Evolutionary conservation across 305 asterid species (phyloP), one percentile per base, ranked within the genome.

Genomic region (Salvia sclarea): DNA sequence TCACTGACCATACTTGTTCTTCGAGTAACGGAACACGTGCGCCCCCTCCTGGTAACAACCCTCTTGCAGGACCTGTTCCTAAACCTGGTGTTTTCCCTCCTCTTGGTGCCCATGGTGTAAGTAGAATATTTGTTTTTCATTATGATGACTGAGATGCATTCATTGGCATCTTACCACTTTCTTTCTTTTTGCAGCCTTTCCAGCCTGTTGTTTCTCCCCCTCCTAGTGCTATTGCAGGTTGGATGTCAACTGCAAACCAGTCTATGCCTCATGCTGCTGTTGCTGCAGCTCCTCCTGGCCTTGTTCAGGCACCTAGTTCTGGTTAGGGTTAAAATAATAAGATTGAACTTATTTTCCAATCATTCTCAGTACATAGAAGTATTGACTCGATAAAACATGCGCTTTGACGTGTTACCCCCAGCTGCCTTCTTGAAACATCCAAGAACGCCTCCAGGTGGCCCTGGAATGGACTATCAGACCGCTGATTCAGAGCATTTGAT

Each of bases 401-500:
- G 8, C 25, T 40, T 31, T 50, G 37, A 8, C 61, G 37, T 69
- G 72, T 61, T 72, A 31, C 52, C 68, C 28, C 53, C 86, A 86
- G 96, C 88, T 76, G 88, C 88, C 48, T 84, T 86, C 78, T 71
- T 88, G 70, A 88, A 88, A 75, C 94, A 83, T 77, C 89, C 94
- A 14, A 86, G 96, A 80, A 83, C 95, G 45, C 92, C 96, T 28
- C 88, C 89, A 13, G 85, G 86, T 75, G 92, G 85, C 62, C 92
- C 92, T 72, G 96, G 87, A 75, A 85, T 94, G 92, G 99, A 94
- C 78, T 91, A 89, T 78, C 99, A 84, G 78, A 87, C 91, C 73
- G 93, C 93, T 69, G 98, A 94, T 77, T 87, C 98, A 28, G 99
- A 94, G 76, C 99, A 91, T 76, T 64, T 94, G 79, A 91, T 91